phyloP scores from a whole-genome alignment of 1,284 basidiomycete genomes.

The Ganoderma meredithae region DNA sequence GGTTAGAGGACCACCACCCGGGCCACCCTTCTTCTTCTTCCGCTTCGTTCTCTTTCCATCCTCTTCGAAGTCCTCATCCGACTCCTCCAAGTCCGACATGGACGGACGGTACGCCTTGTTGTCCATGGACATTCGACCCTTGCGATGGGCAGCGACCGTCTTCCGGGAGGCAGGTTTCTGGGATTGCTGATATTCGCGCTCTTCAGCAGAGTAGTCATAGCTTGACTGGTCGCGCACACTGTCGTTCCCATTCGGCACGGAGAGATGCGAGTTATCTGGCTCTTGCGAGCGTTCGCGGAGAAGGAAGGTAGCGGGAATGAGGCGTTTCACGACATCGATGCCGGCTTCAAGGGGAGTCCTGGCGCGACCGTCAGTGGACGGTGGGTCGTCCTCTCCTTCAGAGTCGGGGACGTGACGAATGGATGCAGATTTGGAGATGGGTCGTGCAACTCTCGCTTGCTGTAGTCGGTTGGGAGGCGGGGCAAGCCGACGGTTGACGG shows the following conservation, averaged over 20 bases:
- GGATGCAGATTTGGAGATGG: constrained; percentile 57
- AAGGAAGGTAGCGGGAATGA: constrained; percentile 63
- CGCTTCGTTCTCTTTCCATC: constrained; percentile 59
- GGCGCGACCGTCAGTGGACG: constrained; percentile 47
- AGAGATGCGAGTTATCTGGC: constrained; percentile 45
- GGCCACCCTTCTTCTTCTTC: constrained; percentile 61
- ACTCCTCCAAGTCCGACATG: constrained; percentile 64
- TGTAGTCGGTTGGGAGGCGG: constrained; percentile 57
- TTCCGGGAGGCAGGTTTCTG: constrained; percentile 42
- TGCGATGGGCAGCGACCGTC: constrained; percentile 49
- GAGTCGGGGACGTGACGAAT: constrained; percentile 66
- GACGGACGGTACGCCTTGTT: constrained; percentile 82
- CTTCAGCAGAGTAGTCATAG: constrained; percentile 82
- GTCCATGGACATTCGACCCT: constrained; percentile 71
- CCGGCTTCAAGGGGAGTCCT: constrained; percentile 71
- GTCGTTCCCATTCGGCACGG: constrained; percentile 43
- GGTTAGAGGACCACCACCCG: constrained; percentile 62
- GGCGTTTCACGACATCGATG: constrained; percentile 59
- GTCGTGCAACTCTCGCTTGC: constrained; percentile 40
- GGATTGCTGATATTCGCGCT: constrained; percentile 58
- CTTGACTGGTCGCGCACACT: constrained; percentile 55
- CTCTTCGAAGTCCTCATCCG: constrained; percentile 65
- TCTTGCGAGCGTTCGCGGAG: constrained; percentile 65
- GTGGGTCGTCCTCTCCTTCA: constrained; percentile 58
- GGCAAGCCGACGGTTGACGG: constrained; percentile 59